Percentiles rank a stretch among this genome's conserved stretches.
These are phyloP conservation scores for Litsea cubeba DNA, from an alignment of 164 flowering plant genomes.

Conservation along the genomic window DNA sequence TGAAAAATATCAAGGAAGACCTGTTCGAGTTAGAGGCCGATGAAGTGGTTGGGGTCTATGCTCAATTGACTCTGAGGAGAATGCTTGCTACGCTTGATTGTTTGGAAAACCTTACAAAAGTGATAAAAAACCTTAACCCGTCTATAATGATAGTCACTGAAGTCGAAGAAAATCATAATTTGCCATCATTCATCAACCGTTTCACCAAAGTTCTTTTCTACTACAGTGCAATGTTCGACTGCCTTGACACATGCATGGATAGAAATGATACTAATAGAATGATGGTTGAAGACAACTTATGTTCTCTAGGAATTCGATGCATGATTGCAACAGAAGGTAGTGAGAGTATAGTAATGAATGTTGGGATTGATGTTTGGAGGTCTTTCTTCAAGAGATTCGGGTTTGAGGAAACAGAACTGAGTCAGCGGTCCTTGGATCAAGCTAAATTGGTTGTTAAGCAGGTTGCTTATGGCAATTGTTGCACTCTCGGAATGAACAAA, in stretches of 20 bases:
- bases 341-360: conserved; percentile 38
- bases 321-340: conserved; percentile 45
- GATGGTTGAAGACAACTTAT: conserved; percentile 20
- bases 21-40: conserved; percentile 34
- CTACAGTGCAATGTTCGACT: conserved; percentile 42
- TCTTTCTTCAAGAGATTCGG: conserved; percentile 40
- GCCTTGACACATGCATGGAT: conserved; percentile 32
- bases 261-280: conserved; percentile 22
- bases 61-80: conserved; percentile 10
- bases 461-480: conserved; percentile 26
- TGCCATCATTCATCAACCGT: conserved; percentile 34
- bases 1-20: conserved; percentile 33
- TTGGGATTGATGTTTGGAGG: conserved; percentile 44
- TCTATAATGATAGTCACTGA: conserved; percentile 39
- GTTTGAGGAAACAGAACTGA: conserved; percentile 40
- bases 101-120: conserved; percentile 6
- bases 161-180: conserved; percentile 42
- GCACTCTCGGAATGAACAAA: conserved; percentile 37
- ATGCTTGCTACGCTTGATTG: conserved; percentile 6
- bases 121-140: conserved; percentile 34
- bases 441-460: conserved; percentile 30
- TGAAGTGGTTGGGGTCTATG: conserved; percentile 34
- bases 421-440: conserved; percentile 35
- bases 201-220: conserved; percentile 46
- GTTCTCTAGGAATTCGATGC: conserved; percentile 32